Base-by-base conservation (phyloP, 257 asterid genomes). In the Nicotiana obtusifolia region DNA sequence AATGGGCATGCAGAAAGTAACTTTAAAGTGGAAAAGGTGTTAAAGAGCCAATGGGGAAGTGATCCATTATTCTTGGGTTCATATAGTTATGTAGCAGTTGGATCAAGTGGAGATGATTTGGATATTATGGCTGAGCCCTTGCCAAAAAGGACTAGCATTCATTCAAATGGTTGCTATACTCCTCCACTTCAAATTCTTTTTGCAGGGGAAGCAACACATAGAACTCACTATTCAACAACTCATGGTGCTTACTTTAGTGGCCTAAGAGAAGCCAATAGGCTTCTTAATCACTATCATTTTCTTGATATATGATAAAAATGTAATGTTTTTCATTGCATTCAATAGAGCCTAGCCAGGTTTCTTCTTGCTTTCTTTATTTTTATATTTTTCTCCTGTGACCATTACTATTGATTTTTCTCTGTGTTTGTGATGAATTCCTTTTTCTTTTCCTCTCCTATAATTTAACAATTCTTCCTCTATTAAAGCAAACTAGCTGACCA, bases 231-330 rank as follows among this genome's bases (percentile, higher is more conserved):
- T 85, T 94, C 98, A 11, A 94, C 98, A 4, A 94, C 97, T 47
- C 98, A 94, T 71, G 98, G 98, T 56, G 98, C 97, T 76, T 92
- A 94, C 82, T 93, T 84, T 81, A 94, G 98, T 82, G 98, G 98
- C 68, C 89, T 93, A 61, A 90, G 98, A 82, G 98, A 94, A 90
- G 98, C 98, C 77, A 87, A 81, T 76, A 91, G 98, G 92, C 94
- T 94, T 84, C 97, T 94, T 78, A 90, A 91, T 82, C 93, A 91
- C 84, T 94, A 92, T 80, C 89, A 90, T 54, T 88, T 69, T 82
- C 69, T 83, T 59, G 83, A 35, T 82, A 77, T 64, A 84, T 90
- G 85, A 88, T 66, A 30, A 75, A 59, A 15, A 54, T 4, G 60
- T 66, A 30, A 30, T 66, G 49, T 37, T 66, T 64, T 20, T 22